Conservation (phyloP, 176 grass and related monocot species). For the Eleusine indica region DNA sequence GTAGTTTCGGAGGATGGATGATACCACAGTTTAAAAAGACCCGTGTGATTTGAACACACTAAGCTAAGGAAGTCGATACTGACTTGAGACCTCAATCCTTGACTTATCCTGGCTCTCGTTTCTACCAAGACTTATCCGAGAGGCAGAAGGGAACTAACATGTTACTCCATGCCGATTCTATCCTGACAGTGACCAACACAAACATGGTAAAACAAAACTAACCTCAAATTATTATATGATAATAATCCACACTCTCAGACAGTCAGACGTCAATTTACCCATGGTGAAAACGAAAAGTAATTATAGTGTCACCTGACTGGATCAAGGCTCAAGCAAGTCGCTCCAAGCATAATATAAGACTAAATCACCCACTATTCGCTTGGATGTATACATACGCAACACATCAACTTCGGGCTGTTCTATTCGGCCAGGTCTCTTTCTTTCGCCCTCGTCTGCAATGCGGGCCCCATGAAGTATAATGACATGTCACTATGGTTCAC, state of each 20-base stretch:
- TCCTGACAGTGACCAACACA: constrained; percentile 25
- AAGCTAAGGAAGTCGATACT: not conserved
- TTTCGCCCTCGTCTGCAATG: constrained; percentile 38
- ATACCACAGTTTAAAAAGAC: not conserved
- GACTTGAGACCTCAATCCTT: not conserved
- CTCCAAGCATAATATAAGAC: constrained; percentile 1
- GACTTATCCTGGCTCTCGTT: not conserved
- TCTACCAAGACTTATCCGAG: not conserved
- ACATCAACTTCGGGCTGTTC: constrained; percentile 10
- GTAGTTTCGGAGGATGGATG: no score
- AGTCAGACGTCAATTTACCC: not conserved
- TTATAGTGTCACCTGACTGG: not conserved
- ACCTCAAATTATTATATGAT: not conserved
- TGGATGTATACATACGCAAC: constrained; percentile 6
- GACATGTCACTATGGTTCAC: constrained; percentile 26
- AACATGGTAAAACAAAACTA: constrained; percentile 9
- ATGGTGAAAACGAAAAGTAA: not conserved
- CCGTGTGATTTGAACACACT: not conserved
- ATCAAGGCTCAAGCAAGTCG: not conserved
- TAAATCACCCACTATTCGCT: constrained; percentile 4
- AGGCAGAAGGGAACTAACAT: not conserved
- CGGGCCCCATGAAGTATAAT: constrained; percentile 29
- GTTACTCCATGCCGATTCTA: not conserved
- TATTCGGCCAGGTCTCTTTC: constrained; percentile 34
- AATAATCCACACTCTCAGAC: not conserved